Base-by-base conservation (phyloP, 129 eudicot species). In the Arctium lappa region DNA sequence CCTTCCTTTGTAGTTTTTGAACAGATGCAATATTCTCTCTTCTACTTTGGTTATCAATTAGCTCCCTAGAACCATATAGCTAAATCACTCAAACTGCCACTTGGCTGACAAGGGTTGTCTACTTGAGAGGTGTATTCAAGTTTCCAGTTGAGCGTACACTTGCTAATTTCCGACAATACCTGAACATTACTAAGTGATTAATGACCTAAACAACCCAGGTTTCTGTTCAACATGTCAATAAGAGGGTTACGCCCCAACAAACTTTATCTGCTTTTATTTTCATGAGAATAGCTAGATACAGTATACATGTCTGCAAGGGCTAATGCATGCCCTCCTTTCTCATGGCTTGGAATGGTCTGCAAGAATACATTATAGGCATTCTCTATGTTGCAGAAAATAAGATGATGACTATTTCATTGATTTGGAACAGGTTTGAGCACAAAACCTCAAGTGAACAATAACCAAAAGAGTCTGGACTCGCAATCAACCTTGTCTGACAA, bases 371-470 rank as follows among this genome's bases (percentile, higher is more conserved):
- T 53, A 53, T 53, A 53, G 65, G 27, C 22, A 53, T 53, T 15
- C 65, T 53, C 65, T 53, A 15, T 53, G 22, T 15, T 53, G 65
- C 15, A 22, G 27, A 37, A 63, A 65, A 78, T 34, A 37, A 76
- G 71, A 65, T 78, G 60, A 40, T 69, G 50, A 72, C 70, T 33
- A 72, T 65, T 5, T 12, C 16, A 63, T 79, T 16, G 36, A 62
- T 73, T 40, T 73, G 73, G 79, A 85, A 77, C 82, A 80, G 92
- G 84, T 77, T 22, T 83, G n/a, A 75, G 62, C 84, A 39, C 81
- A 80, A 88, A 86, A 77, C 72, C 86, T 81, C 88, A 80, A 68
- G 70, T 71, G 40, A 87, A 92, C 80, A 78, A 48, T 72, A 38
- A 71, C 42, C 71, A 56, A 11, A 85, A 83, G 72, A 82, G 36